A percentile compares a stretch with the other conserved stretches of the same genome.
Evolutionary conservation across 2,329 filamentous ascomycete genomes (phyloP).

Genomic region (Fusarium xyrophilum): DNA sequence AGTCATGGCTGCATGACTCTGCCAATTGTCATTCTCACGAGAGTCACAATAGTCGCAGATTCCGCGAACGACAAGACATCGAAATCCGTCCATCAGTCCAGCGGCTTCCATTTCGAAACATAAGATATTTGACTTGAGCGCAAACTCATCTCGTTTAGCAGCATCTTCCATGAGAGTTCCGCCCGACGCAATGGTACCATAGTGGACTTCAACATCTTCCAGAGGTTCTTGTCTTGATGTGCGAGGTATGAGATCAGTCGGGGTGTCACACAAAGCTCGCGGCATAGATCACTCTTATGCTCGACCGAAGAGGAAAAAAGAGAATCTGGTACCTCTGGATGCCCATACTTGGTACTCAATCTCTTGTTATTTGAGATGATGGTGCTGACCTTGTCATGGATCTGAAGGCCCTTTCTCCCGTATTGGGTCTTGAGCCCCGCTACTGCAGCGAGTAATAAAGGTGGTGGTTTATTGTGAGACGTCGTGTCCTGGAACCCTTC

Average conservation of each 20-base stretch:
- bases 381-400: fast-evolving
- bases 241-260: fast-evolving
- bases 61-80: not conserved
- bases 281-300: fast-evolving
- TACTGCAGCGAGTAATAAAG: fast-evolving
- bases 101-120: not conserved
- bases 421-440: fast-evolving
- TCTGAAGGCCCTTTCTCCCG: not conserved
- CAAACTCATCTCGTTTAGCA: fast-evolving
- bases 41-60: not conserved
- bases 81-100: not conserved
- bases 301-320: fast-evolving
- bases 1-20: not conserved
- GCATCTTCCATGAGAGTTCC: not conserved
- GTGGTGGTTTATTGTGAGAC: fast-evolving
- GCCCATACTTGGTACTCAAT: not conserved
- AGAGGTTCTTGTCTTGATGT: fast-evolving
- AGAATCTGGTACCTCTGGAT: fast-evolving
- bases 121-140: fast-evolving
- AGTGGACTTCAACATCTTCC: not conserved
- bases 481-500: fast-evolving
- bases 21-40: not conserved
- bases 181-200: not conserved
- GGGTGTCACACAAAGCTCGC: fast-evolving
- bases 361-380: fast-evolving